A percentile compares a stretch with the other conserved stretches of the same genome.
phyloP scores from a whole-genome alignment of 2,329 filamentous ascomycete species.

The Hyphodiscus sp. region DNA sequence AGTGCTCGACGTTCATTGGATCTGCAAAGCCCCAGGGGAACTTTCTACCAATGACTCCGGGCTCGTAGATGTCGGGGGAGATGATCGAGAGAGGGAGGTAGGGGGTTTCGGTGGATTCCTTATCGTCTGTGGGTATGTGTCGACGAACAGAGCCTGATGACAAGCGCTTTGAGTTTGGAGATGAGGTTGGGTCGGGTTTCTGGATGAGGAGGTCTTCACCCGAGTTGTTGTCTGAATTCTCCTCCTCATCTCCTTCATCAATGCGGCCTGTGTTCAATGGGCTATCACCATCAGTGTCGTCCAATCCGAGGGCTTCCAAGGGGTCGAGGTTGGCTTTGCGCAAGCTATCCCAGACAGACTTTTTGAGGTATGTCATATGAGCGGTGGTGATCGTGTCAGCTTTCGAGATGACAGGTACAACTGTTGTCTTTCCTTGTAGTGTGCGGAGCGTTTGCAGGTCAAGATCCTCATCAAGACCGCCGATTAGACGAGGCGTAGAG shows the following conservation, averaged over 20 bases:
- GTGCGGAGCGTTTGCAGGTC: slow-evolving; percentile 86
- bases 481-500: slow-evolving; percentile 42
- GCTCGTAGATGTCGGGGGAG: slow-evolving; percentile 87
- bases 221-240: slow-evolving; percentile 23
- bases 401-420: slow-evolving; percentile 93
- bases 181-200: slow-evolving; percentile 26
- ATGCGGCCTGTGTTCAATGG: slow-evolving; percentile 41
- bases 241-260: slow-evolving; percentile 49
- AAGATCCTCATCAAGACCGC: slow-evolving; percentile 77
- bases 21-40: slow-evolving; percentile 98
- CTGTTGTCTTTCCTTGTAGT: slow-evolving; percentile 87
- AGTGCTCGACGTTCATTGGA: slow-evolving; percentile 84
- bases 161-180: slow-evolving; percentile 26
- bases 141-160: slow-evolving; percentile 29
- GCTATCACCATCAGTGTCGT: slow-evolving; percentile 61
- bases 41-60: slow-evolving; percentile 69
- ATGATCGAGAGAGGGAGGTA: slow-evolving; percentile 88
- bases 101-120: slow-evolving; percentile 47
- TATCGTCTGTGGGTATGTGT: slow-evolving; percentile 32
- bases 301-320: slow-evolving; percentile 76
- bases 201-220: slow-evolving; percentile 35
- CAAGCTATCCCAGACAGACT: slow-evolving; percentile 80
- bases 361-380: slow-evolving; percentile 90
- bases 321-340: slow-evolving; percentile 84
- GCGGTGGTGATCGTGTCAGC: slow-evolving; percentile 93